Evolutionary conservation across 345 rosid genomes (phyloP).

Genomic region (Rhodomyrtus tomentosa): DNA sequence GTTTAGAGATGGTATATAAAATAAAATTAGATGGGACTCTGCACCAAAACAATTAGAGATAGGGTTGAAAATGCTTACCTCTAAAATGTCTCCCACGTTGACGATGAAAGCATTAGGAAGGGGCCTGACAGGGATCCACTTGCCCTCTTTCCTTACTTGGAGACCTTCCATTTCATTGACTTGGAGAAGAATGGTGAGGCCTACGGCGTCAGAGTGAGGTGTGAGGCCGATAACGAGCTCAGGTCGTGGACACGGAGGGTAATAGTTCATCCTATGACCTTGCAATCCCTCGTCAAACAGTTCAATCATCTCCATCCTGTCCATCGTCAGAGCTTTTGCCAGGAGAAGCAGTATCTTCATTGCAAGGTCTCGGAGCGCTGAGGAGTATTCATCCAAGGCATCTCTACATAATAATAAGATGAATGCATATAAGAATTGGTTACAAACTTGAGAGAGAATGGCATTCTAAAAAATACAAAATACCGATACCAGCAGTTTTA

Average conservation of each 20-base stretch:
- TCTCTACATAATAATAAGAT: neutral
- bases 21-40: neutral
- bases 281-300: conserved; percentile 7
- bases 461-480: no score
- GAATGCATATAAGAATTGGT: neutral
- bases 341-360: neutral
- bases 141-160: conserved; percentile 2
- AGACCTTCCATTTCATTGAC: conserved; percentile 7
- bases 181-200: conserved; percentile 3
- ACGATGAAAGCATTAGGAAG: conserved; percentile 26
- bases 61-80: conserved; percentile 12
- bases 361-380: neutral
- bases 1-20: neutral
- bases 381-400: neutral
- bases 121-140: conserved; percentile 26
- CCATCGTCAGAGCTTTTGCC: neutral
- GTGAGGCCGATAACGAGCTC: conserved; percentile 4
- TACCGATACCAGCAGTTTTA: no score
- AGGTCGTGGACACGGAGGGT: conserved; percentile 9
- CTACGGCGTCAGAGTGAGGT: conserved; percentile 3
- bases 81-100: conserved; percentile 32
- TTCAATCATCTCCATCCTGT: neutral
- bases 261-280: neutral
- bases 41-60: neutral
- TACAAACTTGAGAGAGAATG: no score